A percentile compares a stretch with the other conserved stretches of the same genome.
phyloP scores from a whole-genome alignment of 805 yeast species.

The Suhomyces vadensis region DNA sequence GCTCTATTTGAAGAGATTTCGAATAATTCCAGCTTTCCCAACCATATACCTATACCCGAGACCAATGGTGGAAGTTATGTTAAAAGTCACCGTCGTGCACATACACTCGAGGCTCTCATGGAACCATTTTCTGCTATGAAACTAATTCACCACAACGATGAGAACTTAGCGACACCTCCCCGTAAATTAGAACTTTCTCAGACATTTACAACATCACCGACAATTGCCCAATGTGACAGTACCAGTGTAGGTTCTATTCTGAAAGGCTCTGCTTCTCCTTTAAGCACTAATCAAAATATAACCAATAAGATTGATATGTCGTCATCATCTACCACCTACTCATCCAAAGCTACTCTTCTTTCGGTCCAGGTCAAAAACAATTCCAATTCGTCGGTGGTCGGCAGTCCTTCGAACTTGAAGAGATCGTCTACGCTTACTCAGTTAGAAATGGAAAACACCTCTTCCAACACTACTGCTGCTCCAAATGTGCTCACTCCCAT shows the following conservation, averaged over 20 bases:
- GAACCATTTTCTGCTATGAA: constrained; percentile 16
- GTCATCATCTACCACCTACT: constrained; percentile 9
- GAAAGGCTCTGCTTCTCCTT: constrained; percentile 19
- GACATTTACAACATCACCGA: constrained; percentile 16
- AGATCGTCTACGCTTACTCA: constrained; percentile 35
- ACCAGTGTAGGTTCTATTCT: constrained; percentile 10
- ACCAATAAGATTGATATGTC: constrained; percentile 17
- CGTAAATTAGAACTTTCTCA: constrained; percentile 23
- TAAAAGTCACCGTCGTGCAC: constrained; percentile 14
- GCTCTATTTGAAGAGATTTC: constrained; percentile 1
- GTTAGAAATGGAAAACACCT: constrained; percentile 30
- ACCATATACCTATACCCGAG: not conserved
- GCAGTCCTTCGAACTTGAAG: constrained; percentile 26
- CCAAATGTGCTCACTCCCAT: constrained; percentile 43
- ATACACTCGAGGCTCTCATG: constrained; percentile 17
- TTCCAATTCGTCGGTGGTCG: constrained; percentile 21
- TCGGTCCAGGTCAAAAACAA: constrained; percentile 15
- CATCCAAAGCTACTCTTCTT: constrained; percentile 18
- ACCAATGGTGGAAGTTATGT: not conserved
- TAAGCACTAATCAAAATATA: constrained; percentile 19
- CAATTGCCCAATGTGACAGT: constrained; percentile 13
- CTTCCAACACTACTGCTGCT: constrained; percentile 26
- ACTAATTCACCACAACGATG: constrained; percentile 3
- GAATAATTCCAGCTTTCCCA: constrained; percentile 1
- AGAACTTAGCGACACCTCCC: constrained; percentile 7